A percentile compares a stretch with the other conserved stretches of the same genome.
Evolutionary conservation across 352 stramenopile genomes (phyloP).

Genomic region (Pythium phragmiticola): DNA sequence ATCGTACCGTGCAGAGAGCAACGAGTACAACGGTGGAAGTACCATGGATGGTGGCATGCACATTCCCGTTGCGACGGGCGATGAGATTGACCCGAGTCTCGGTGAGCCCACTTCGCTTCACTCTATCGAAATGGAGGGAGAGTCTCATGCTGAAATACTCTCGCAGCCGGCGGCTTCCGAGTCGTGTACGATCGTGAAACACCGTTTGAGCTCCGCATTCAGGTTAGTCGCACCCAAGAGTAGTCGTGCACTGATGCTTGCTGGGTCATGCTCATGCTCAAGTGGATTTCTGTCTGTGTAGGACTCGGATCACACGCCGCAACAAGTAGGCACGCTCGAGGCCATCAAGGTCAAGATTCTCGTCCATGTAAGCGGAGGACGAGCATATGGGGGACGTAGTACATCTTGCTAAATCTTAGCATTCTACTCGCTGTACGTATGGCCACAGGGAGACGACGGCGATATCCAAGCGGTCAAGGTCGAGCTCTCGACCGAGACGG

Average conservation of each 20-base stretch:
- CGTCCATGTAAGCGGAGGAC: conserved; percentile 50
- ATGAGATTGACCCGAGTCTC: conserved; percentile 82
- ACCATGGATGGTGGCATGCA: conserved; percentile 28
- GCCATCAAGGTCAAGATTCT: conserved; percentile 95
- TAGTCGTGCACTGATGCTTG: not conserved
- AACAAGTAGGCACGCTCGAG: conserved; percentile 91
- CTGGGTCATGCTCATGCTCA: not conserved
- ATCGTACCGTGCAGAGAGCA: conserved; percentile 23
- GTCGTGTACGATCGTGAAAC: conserved; percentile 92
- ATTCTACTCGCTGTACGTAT: not conserved
- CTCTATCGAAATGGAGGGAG: not conserved
- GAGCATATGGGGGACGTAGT: not conserved
- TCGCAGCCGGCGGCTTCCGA: conserved; percentile 70
- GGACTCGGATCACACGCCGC: conserved; percentile 80
- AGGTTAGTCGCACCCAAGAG: conserved; percentile 35
- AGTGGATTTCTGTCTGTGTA: not conserved
- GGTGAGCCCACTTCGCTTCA: conserved; percentile 30
- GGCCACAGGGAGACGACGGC: conserved; percentile 73
- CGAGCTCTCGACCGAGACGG: conserved; percentile 90
- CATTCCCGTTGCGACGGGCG: conserved; percentile 43
- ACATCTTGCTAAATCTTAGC: not conserved
- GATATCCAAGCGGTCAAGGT: conserved; percentile 85
- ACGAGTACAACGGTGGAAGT: conserved; percentile 36
- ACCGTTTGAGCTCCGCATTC: conserved; percentile 88
- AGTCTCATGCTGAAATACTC: not conserved